Conservation (phyloP, 257 asterid species). For the Capsicum chinense region DNA sequence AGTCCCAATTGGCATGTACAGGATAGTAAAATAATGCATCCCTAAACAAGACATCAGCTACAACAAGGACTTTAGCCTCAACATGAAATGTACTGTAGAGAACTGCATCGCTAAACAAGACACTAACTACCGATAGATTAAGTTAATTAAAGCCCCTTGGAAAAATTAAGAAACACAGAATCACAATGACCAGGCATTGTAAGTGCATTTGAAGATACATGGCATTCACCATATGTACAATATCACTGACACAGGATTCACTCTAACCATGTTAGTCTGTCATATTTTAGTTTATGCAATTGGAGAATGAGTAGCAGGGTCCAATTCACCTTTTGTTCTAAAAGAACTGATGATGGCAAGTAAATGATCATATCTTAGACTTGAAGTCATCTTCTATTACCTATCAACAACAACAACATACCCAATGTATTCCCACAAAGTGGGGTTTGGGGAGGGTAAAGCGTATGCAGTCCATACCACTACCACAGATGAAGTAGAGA, state of each 20-base stretch:
- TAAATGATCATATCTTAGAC: slow-evolving; percentile 16
- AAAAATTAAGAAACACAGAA: slow-evolving; percentile 12
- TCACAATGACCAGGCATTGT: not conserved
- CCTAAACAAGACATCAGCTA: slow-evolving; percentile 18
- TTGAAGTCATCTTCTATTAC: slow-evolving; percentile 10
- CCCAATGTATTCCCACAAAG: too few species aligned
- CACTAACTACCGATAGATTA: not conserved
- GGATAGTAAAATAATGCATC: slow-evolving; percentile 4
- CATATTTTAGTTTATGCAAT: slow-evolving; percentile 4
- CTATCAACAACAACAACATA: not conserved
- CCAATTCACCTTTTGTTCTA: not conserved
- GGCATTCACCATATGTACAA: slow-evolving; percentile 14
- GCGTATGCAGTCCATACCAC: too few species aligned
- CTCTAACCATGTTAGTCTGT: not conserved
- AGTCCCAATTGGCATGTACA: slow-evolving; percentile 3
- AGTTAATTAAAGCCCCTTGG: not conserved
- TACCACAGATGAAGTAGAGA: too few species aligned
- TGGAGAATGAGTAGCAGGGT: not conserved
- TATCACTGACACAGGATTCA: not conserved
- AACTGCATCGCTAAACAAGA: not conserved
- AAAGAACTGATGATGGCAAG: not conserved
- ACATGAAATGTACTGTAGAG: not conserved
- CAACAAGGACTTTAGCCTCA: slow-evolving; percentile 9
- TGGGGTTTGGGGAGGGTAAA: too few species aligned
- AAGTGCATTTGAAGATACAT: slow-evolving; percentile 19